Base-by-base conservation (phyloP, 768 basidiomycete genomes). In the Hypsizygus marmoreus region DNA sequence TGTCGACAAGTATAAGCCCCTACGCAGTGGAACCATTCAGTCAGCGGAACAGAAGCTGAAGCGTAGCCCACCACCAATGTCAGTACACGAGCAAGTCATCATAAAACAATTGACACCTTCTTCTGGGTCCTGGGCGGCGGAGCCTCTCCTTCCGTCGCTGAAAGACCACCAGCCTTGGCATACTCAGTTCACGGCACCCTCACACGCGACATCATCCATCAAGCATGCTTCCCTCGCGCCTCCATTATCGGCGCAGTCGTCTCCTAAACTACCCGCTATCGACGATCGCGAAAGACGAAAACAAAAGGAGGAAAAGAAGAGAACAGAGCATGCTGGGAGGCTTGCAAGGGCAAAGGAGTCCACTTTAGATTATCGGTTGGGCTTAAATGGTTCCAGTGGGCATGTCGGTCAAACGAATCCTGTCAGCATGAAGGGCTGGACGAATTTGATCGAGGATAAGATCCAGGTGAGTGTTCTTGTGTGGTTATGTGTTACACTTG, bases 1-100 rank as follows among this genome's bases (percentile, higher is more conserved):
- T 4, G 75, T 91, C 25, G 91, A 93, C 70, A 87, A 89, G 60
- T 84, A 92, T 70, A 91, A 88, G 64, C 89, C 91, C 1, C 65
- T 91, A 25, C 75, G 88, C n/a, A 76, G 71, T 7, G 82, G 80
- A 7, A 61, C 67, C 9, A 75, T 87, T 32, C 64, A 71, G 49
- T 73, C 77, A 1, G 85, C 86, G 5, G 86, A 90, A 40, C 71
- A 87, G 59, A 88, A 82, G 61, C 54, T 88, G 40, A 82, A 75
- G 61, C 65, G 72, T 33, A 62, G 68, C 1, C 75, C 74, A 1
- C 77, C 78, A 4, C 67, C 58, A 26, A 57, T 80, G 33, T 60
- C 56, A 55, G 53, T 60, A 49, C 51, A 19, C 25, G 53, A 43
- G 52, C 42, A 51, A 34, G 48, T 46, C 43, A 19, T 38, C 56